Evolutionary conservation across 192 early-diverging fungal species (phyloP), one percentile per base, ranked within the genome.

Genomic region (Gaertneriomyces sp.): DNA sequence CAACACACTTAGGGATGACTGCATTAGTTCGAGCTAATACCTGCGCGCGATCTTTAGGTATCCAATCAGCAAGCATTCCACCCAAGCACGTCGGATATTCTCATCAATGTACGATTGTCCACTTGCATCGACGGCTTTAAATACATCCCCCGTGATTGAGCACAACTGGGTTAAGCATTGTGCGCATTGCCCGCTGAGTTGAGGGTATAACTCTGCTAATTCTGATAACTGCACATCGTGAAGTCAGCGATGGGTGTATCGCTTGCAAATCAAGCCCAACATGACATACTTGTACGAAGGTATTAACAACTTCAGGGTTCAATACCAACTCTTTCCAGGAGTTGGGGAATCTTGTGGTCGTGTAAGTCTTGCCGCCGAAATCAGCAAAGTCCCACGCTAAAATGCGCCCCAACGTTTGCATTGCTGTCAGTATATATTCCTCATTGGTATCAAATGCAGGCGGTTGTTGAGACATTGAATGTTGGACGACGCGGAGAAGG

Each of bases 241-340:
- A 33, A 33, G 25, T 33, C 25, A 33, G 25, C 25, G 25, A 33
- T 33, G 0, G 25, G 25, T 33, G 25, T 33, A 33, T 33, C 25
- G 25, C 25, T 0, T 33, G 25, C 25, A 33, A 33, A 33, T 33
- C 0, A 33, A 33, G 25, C 25, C 25, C 1, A 33, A 1, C 25
- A 33, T 33, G 25, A 33, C 25, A 33, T 33, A 33, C 25, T 40
- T 72, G 78, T 61, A 90, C 88, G 64, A 90, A 90, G 62, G 87
- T 63, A 43, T 75, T 74, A 12, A 90, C 55, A 3, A 90, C 78
- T 42, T 88, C 85, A 19, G 71, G 73, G 53, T 81, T 74, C 19
- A 82, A 75, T 40, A 88, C 45, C 7, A 84, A 56, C 6, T 78
- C 65, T 45, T 74, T 53, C 88, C 88, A 90, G 10, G 57, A 63